Base-by-base conservation (phyloP, 2,329 filamentous ascomycete species). In the Daldinia sp. region DNA sequence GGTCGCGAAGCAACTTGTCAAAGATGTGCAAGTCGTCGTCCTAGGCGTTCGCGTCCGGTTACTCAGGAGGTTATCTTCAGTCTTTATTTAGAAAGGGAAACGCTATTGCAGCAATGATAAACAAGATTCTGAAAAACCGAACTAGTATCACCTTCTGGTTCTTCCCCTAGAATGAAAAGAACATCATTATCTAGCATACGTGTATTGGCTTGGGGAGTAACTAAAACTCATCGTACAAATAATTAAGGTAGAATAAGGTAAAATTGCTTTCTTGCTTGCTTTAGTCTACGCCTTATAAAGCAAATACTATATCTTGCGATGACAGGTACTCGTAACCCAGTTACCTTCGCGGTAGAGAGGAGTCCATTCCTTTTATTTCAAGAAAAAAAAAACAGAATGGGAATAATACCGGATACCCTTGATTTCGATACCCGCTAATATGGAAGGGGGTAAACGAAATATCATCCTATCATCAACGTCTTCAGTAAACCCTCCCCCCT, bases 261-360 rank as follows among this genome's bases (percentile, higher is more conserved):
- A 56, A 49, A 56, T 64, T 61, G 48, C 49, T 57, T 34, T 9
- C 52, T 35, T 50, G 47, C 47, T 25, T 50, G 47, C 37, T 48
- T 61, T 61, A 55, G 27, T 61, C 58, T 61, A 57, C 53, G 30
- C 55, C 23, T 52, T 47, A 41, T 49, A 49, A 60, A 61, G 58
- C 48, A 61, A 60, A 62, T 64, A 61, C 61, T 61, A 63, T 57
- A 66, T 57, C 32, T 37, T 27, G 58, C 25, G 52, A 51, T 39
- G 30, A 37, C 30, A 55, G 30, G 35, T 29, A 53, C 4, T 49
- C 50, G 47, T 15, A 51, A 34, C 51, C 56, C 37, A 19, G 30
- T 35, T 27, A 30, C 37, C 35, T 11, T 34, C 19, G 21, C 58
- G 47, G 39, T 21, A 19, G 53, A 60, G 59, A 29, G 56, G 55